Evolutionary conservation across 345 rosid species (phyloP), one percentile per base, ranked within the genome.

Genomic region (Hypericum perforatum): DNA sequence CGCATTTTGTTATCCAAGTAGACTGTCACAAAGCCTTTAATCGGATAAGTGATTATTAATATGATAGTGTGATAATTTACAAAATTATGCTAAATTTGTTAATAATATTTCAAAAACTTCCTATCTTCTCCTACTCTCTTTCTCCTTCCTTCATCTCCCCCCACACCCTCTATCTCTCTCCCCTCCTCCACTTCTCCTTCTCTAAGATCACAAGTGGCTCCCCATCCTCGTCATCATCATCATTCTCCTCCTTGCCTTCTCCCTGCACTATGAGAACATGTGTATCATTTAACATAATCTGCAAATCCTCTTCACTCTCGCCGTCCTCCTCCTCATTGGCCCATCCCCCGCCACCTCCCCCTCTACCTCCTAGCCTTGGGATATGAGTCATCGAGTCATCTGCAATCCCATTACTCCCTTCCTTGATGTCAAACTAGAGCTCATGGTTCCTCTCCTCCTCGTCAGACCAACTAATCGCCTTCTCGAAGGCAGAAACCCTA

Each of bases 381-480:
- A 91, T 85, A 59, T 48, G 16, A 49, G 45, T 63, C n/a, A n/a
- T n/a, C n/a, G n/a, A n/a, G n/a, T n/a, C n/a, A n/a, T n/a, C n/a
- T n/a, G n/a, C n/a, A 52, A 56, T 64, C 8, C 15, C 49, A 3
- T 45, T 12, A 0, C 12, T 29, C 7, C 50, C 82, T 42, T 92
- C 96, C 68, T 88, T 96, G 37, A 85, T 88, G 55, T 92, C 98
- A 57, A 92, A 92, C 57, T 56, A 71, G 63, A 86, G 67, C 11
- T 70, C 79, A 11, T 62, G 57, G 5, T 77, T 78, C 44, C 60
- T 49, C 50, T 52, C 62, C 37, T 62, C 64, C 7, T 41, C 8
- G 43, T 50, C 58, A 38, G 13, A 42, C 11, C 40, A 42, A 59
- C 43, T 45, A 16, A 3, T 29, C 6, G 42, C 59, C 16, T 45